Percentiles rank a stretch among this genome's conserved stretches.
These are phyloP conservation scores for Acidiella bohemica DNA, from an alignment of 495 filamentous ascomycete genomes.

Conservation along the genomic window DNA sequence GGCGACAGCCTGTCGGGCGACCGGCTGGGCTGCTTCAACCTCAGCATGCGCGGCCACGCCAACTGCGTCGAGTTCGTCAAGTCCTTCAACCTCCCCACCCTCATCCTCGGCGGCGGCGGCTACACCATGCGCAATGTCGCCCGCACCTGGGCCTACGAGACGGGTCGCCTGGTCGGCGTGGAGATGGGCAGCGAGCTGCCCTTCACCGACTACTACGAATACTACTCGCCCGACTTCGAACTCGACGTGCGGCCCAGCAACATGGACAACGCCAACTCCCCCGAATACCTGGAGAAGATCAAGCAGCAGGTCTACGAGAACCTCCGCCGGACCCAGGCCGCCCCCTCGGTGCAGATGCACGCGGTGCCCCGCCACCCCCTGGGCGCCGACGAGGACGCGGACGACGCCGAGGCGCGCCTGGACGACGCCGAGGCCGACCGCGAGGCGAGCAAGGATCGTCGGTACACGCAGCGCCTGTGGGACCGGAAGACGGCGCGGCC, in stretches of 20 bases:
- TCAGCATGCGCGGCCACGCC: slow-evolving; percentile 93
- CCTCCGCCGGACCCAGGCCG: slow-evolving; percentile 63
- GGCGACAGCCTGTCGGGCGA: slow-evolving; percentile 92
- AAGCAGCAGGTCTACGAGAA: slow-evolving; percentile 85
- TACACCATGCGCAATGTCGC: slow-evolving; percentile 99
- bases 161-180: slow-evolving; percentile 73
- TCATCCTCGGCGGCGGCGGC: slow-evolving; percentile 88
- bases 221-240: slow-evolving; percentile 93
- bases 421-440: slow-evolving; percentile 59
- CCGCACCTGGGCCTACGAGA: slow-evolving; percentile 94
- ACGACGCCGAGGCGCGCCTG: slow-evolving; percentile 74
- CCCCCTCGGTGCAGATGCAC: slow-evolving; percentile 86
- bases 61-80: slow-evolving; percentile 96
- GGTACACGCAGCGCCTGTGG: slow-evolving; percentile 70
- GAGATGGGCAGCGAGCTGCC: slow-evolving; percentile 71
- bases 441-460: slow-evolving; percentile 57
- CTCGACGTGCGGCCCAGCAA: slow-evolving; percentile 90
- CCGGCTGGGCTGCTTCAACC: slow-evolving; percentile 90
- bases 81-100: slow-evolving; percentile 75
- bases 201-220: slow-evolving; percentile 99
- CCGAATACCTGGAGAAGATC: slow-evolving; percentile 93
- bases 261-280: slow-evolving; percentile 97
- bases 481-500: slow-evolving; percentile 62
- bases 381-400: slow-evolving; percentile 67
- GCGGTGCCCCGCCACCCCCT: slow-evolving; percentile 74